Evolutionary conservation across 225 moss, liverwort and hornwort genomes (phyloP).

Genomic region (Thuidium tamariscinum): DNA sequence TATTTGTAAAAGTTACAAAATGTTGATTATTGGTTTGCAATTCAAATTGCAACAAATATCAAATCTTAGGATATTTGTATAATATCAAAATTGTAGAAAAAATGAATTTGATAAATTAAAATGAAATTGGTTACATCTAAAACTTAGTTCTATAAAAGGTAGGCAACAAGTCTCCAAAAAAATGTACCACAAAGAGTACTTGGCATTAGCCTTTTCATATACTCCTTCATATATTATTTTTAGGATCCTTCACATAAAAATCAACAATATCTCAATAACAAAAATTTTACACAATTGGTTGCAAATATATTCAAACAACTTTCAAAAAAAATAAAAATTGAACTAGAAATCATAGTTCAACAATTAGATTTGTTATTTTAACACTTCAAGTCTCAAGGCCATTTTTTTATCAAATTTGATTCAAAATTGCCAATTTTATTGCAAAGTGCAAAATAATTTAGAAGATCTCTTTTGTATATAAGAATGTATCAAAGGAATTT

Average conservation of each 20-base stretch:
- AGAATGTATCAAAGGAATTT: background rate
- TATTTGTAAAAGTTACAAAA: background rate
- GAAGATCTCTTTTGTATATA: background rate
- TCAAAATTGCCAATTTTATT: background rate
- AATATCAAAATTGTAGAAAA: background rate
- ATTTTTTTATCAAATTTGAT: background rate
- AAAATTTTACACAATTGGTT: too few relatives aligned
- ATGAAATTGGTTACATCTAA: background rate
- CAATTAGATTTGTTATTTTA: background rate
- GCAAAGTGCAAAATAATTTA: too few relatives aligned
- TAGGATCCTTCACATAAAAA: too few relatives aligned
- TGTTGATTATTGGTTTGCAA: background rate
- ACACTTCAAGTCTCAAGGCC: background rate
- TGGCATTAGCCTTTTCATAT: too few relatives aligned
- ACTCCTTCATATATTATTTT: background rate
- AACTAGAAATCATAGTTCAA: accelerated
- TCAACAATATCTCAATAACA: accelerated
- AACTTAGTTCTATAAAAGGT: background rate
- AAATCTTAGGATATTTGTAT: background rate
- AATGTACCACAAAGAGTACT: too few relatives aligned
- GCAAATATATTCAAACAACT: background rate
- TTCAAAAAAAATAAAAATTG: background rate
- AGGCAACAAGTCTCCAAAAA: background rate
- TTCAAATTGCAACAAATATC: background rate
- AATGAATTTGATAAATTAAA: background rate